These are phyloP conservation scores for Volvox reticuliferus DNA, from an alignment of 139 green algal species.

Conservation along the genomic window DNA sequence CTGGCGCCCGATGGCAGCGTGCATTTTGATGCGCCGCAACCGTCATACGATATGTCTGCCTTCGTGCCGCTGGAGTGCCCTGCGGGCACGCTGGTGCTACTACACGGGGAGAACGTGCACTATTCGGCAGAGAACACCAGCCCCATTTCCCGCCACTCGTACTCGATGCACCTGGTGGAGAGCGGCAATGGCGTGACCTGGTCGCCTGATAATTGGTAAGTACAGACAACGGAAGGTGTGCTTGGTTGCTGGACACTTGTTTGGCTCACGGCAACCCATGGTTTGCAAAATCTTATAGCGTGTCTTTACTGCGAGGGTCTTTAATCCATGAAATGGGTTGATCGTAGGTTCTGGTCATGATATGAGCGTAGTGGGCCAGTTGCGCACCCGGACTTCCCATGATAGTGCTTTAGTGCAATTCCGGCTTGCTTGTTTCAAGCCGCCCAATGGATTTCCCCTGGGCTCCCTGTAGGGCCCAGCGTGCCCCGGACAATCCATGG, in stretches of 20 bases:
- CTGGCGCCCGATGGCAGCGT: constrained; percentile 45
- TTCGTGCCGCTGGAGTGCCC: constrained; percentile 85
- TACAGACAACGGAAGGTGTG: not conserved
- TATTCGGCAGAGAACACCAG: constrained; percentile 64
- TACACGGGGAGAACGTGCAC: constrained; percentile 85
- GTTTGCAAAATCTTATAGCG: too few relatives aligned
- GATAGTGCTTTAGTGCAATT: too few relatives aligned
- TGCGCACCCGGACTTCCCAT: too few relatives aligned
- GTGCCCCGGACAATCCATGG: constrained; percentile 71
- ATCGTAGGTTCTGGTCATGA: too few relatives aligned
- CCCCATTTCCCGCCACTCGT: constrained; percentile 80
- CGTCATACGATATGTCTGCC: constrained; percentile 63
- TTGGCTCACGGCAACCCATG: too few relatives aligned
- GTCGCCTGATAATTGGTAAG: constrained; percentile 85
- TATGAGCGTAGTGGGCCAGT: too few relatives aligned
- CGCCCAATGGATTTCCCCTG: not conserved
- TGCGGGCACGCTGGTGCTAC: constrained; percentile 87
- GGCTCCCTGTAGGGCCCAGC: constrained; percentile 60
- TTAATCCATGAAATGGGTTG: too few relatives aligned
- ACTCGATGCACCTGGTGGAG: constrained; percentile 89
- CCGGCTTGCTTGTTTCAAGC: too few relatives aligned
- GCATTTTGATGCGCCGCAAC: constrained; percentile 62
- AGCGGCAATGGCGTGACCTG: constrained; percentile 62
- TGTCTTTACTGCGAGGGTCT: too few relatives aligned
- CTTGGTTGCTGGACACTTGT: too few relatives aligned